Evolutionary conservation across 2,329 filamentous ascomycete species (phyloP).

Genomic region (Gaeumannomyces tritici): DNA sequence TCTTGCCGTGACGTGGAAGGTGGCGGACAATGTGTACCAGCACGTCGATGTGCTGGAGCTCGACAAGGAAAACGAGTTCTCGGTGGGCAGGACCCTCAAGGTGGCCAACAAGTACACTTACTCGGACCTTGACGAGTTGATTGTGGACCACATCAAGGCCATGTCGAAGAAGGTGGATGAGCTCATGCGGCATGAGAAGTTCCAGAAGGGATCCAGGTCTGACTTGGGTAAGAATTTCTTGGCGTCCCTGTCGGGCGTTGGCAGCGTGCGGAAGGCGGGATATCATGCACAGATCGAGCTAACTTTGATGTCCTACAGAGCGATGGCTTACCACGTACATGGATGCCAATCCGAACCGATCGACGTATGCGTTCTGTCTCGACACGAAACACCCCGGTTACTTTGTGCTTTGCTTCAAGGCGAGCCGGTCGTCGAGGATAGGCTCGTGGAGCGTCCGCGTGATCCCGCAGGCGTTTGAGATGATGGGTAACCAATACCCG

Average conservation of each 20-base stretch:
- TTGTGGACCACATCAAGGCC: conserved; percentile 92
- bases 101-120: conserved; percentile 87
- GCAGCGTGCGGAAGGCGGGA: background rate
- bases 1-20: conserved; percentile 95
- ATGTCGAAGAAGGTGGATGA: conserved; percentile 98
- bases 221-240: conserved; percentile 66
- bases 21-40: conserved; percentile 90
- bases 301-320: conserved; percentile 43
- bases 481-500: conserved; percentile 81
- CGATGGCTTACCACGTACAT: conserved; percentile 95
- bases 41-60: conserved; percentile 96
- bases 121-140: conserved; percentile 92
- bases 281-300: conserved; percentile 6
- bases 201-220: conserved; percentile 67
- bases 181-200: conserved; percentile 91
- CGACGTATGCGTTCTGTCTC: conserved; percentile 91
- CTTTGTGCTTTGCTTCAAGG: conserved; percentile 95
- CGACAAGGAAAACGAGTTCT: conserved; percentile 95
- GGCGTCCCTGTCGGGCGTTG: background rate
- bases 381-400: conserved; percentile 87
- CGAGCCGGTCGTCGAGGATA: conserved; percentile 62
- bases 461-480: conserved; percentile 85
- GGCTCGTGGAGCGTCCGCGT: conserved; percentile 81
- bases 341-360: conserved; percentile 88
- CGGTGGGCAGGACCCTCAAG: conserved; percentile 75